Percentiles rank a stretch among this genome's conserved stretches.
These are phyloP conservation scores for Mortierella antarctica DNA, from an alignment of 192 early-diverging fungal genomes.

Conservation along the genomic window DNA sequence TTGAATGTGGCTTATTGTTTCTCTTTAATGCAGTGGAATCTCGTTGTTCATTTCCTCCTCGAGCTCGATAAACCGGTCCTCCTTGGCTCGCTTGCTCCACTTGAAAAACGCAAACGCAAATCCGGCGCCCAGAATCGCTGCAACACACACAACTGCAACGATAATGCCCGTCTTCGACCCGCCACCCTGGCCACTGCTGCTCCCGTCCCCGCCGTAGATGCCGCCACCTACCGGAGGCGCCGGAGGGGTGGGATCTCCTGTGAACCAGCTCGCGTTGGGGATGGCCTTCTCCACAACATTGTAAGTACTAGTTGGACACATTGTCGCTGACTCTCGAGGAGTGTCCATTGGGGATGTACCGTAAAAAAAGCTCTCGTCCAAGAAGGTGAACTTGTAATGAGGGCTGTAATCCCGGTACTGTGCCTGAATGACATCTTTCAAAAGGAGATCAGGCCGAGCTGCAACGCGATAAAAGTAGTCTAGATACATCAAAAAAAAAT, in stretches of 20 bases:
- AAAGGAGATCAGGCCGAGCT: conserved; percentile 57
- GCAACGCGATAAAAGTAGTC: conserved; percentile 54
- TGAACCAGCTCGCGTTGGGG: not conserved
- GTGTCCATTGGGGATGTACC: not conserved
- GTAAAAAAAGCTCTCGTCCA: conserved; percentile 32
- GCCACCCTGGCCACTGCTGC: not conserved
- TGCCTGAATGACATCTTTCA: conserved; percentile 55
- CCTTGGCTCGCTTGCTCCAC: conserved; percentile 50
- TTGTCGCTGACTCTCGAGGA: not conserved
- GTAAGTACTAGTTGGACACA: not conserved
- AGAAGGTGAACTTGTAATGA: conserved; percentile 26
- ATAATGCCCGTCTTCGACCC: conserved; percentile 16
- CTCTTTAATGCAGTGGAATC: conserved; percentile 30
- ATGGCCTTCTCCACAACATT: not conserved
- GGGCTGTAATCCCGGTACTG: conserved; percentile 48
- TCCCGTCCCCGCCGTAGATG: conserved; percentile 6
- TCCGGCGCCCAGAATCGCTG: conserved; percentile 20
- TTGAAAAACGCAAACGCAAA: conserved; percentile 52
- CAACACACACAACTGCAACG: conserved; percentile 31
- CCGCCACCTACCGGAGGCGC: conserved; percentile 5
- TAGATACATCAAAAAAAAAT: conserved; percentile 1
- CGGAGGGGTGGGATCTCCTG: not conserved
- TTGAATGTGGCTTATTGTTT: conserved; percentile 8
- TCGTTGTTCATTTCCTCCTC: conserved; percentile 56
- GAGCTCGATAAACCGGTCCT: conserved; percentile 49